phyloP scores from a whole-genome alignment of 805 yeast genomes.

The Nakazawaea siamensis region DNA sequence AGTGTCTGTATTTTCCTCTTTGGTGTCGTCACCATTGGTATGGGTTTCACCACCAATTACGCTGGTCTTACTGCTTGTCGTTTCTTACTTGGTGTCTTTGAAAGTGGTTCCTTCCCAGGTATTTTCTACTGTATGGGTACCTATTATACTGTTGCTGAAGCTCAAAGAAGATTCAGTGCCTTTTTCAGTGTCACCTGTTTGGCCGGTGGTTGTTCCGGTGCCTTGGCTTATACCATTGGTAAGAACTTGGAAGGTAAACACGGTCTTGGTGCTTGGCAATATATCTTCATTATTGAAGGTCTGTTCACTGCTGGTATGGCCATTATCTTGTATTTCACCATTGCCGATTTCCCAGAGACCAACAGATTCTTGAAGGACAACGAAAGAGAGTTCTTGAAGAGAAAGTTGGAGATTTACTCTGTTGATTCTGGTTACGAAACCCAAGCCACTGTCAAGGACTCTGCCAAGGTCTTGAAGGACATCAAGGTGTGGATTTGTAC shows the following conservation, averaged over 20 bases:
- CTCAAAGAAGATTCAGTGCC: slow-evolving; percentile 60
- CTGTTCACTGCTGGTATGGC: slow-evolving; percentile 26
- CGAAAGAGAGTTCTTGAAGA: slow-evolving; percentile 48
- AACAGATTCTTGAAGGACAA: slow-evolving; percentile 42
- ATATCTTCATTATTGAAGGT: slow-evolving; percentile 35
- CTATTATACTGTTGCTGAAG: slow-evolving; percentile 56
- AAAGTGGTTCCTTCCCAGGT: slow-evolving; percentile 69
- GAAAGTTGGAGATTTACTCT: slow-evolving; percentile 48
- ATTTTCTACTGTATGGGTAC: slow-evolving; percentile 62
- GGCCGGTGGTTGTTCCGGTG: slow-evolving; percentile 76
- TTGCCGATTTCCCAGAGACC: slow-evolving; percentile 70
- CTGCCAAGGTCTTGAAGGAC: slow-evolving; percentile 45
- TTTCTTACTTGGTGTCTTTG: slow-evolving; percentile 58
- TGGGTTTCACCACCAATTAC: slow-evolving; percentile 55
- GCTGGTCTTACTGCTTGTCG: slow-evolving; percentile 56
- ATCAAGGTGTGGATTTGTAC: slow-evolving; percentile 49
- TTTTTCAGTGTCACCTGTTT: slow-evolving; percentile 66
- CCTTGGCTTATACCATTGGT: slow-evolving; percentile 53
- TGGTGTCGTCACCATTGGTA: slow-evolving; percentile 56
- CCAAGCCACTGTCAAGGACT: slow-evolving; percentile 37
- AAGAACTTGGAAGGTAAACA: slow-evolving; percentile 41
- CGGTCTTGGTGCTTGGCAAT: slow-evolving; percentile 37
- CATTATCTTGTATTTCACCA: slow-evolving; percentile 29
- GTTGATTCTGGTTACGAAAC: slow-evolving; percentile 42
- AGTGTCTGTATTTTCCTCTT: slow-evolving; percentile 50